Evolutionary conservation across 371 early-diverging fungal genomes (phyloP).

Genomic region (Synchytrium microbalum): DNA sequence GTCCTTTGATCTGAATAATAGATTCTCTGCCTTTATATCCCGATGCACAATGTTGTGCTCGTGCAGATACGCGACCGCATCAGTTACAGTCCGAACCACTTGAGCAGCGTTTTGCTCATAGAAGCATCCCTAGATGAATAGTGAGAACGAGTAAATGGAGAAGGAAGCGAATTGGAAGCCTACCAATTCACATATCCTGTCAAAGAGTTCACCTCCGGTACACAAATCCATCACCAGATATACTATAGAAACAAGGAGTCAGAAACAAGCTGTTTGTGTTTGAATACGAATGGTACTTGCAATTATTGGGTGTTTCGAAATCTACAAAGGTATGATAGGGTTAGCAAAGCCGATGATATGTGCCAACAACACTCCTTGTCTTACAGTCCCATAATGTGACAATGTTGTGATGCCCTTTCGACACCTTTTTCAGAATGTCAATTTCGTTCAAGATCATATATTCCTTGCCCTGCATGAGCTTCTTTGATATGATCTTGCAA

Average conservation of each 20-base stretch:
- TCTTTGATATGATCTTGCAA: constrained; percentile 83
- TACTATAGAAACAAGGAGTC: constrained; percentile 34
- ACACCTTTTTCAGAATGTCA: constrained; percentile 70
- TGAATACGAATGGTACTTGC: constrained; percentile 36
- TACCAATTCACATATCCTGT: constrained; percentile 63
- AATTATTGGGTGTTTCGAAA: constrained; percentile 84
- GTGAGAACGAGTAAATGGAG: no score
- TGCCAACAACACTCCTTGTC: no score
- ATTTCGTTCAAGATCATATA: constrained; percentile 85
- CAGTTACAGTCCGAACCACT: constrained; percentile 63
- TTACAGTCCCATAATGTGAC: constrained; percentile 69
- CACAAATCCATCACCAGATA: constrained; percentile 88
- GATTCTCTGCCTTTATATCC: constrained; percentile 78
- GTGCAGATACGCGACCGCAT: constrained; percentile 76
- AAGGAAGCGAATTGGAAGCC: no score
- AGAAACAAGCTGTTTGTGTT: not conserved
- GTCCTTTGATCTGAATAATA: constrained; percentile 67
- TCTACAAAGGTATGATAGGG: constrained; percentile 22
- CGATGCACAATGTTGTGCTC: constrained; percentile 75
- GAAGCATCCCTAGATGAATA: constrained; percentile 58
- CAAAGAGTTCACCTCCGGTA: constrained; percentile 85
- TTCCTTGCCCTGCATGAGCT: constrained; percentile 78
- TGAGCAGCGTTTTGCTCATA: constrained; percentile 83
- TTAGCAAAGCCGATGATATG: no score
- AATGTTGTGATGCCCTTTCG: constrained; percentile 80